These are phyloP conservation scores for Macrophomina tecta DNA, from an alignment of 2,329 filamentous ascomycete species.

Conservation along the genomic window DNA sequence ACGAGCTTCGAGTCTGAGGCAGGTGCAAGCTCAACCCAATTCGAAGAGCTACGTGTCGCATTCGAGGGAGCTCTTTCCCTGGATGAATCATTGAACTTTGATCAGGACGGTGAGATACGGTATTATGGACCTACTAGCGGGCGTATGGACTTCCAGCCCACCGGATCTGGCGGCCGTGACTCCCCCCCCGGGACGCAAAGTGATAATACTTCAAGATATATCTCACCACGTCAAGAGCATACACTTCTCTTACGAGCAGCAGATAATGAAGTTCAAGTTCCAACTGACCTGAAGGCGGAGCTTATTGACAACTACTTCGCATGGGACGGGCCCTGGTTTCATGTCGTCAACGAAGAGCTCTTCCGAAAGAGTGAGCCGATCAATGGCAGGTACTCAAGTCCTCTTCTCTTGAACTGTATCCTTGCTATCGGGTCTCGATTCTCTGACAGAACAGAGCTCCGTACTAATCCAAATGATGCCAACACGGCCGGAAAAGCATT, in stretches of 20 bases:
- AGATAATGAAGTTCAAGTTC: slow-evolving; percentile 17
- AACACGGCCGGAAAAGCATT: slow-evolving; percentile 45
- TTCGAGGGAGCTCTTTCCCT: slow-evolving; percentile 43
- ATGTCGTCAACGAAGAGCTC: slow-evolving; percentile 44
- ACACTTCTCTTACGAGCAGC: not conserved
- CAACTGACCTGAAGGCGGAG: slow-evolving; percentile 37
- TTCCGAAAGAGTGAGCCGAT: slow-evolving; percentile 40
- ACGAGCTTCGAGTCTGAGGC: not conserved
- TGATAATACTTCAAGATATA: slow-evolving; percentile 7
- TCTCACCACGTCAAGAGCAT: not conserved
- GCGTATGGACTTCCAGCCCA: slow-evolving; percentile 40
- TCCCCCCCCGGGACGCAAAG: not conserved
- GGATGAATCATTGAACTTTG: slow-evolving; percentile 46
- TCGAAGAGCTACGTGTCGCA: slow-evolving; percentile 33
- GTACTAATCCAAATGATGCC: slow-evolving; percentile 39
- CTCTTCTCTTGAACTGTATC: slow-evolving; percentile 43
- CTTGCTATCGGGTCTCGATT: slow-evolving; percentile 45
- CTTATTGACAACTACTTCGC: slow-evolving; percentile 45
- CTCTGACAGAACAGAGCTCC: slow-evolving; percentile 41
- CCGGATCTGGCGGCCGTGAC: not conserved
- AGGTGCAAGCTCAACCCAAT: slow-evolving; percentile 24
- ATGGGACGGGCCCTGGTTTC: slow-evolving; percentile 47
- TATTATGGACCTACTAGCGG: slow-evolving; percentile 49
- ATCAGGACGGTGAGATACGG: slow-evolving; percentile 42
- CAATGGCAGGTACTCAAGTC: slow-evolving; percentile 41